Base-by-base conservation (phyloP, 352 stramenopile genomes). In the Phytophthora megakarya region DNA sequence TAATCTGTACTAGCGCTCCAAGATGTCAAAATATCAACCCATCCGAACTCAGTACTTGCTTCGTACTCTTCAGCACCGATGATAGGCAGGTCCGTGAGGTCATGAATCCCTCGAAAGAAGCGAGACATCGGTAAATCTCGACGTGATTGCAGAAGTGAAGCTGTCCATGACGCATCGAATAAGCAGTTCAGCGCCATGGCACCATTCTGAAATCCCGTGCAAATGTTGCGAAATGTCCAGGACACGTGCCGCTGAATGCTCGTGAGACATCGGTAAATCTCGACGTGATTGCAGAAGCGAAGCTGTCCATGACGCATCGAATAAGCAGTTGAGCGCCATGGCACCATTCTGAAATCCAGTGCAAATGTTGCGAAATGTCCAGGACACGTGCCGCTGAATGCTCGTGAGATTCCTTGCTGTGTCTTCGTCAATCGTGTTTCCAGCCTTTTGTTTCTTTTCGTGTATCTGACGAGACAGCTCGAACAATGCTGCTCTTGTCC, bases 41-140 rank as follows among this genome's bases (percentile, higher is more conserved):
- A 95, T 0, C 87, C 87, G 42, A 90, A 82, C 56, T 93, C 76
- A 11, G 79, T 91, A 37, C 54, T 86, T 19, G 78, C 66, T 38
- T 95, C 85, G 59, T 89, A 91, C 35, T 95, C 87, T 44, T 89
- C 85, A 28, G 82, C 85, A 9, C 82, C 85, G 12, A 89, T 55
- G 3, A 93, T 75, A 3, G 85, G 85, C 16, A 93, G 65, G 51
- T 90, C 85, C 22, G 73, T 88, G 32, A 93, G 45, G 51, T 93
- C 85, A 32, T 71, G 68, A 15, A 78, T 50, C 2, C 57, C 67
- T 7, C 62, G 70, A 60, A 93, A 92, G 11, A 88, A 81, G 21
- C 62, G 65, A 9, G 78, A 91, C 85, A 93, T 93, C 0, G 82
- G 85, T 38, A 91, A 57, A 37, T 69, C 60, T 40, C 73, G 75